phyloP scores from a whole-genome alignment of 768 basidiomycete genomes.

The Psilocybe cubensis region DNA sequence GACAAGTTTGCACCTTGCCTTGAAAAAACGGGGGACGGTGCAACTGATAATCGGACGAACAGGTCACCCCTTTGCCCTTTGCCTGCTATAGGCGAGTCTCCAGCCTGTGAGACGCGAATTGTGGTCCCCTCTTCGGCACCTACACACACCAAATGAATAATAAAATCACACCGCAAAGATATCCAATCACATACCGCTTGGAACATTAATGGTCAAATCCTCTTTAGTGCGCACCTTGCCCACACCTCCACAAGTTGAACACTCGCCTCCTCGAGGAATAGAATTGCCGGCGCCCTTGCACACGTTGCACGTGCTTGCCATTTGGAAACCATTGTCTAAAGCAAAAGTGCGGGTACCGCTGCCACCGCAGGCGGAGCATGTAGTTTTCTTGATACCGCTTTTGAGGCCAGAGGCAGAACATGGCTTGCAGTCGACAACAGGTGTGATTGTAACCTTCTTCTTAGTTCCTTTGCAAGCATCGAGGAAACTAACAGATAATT shows the following conservation, averaged over 20 bases:
- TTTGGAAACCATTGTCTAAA: constrained; percentile 93
- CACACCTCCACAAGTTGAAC: constrained; percentile 80
- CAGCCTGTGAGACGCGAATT: constrained; percentile 76
- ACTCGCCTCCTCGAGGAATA: constrained; percentile 79
- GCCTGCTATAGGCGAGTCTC: constrained; percentile 83
- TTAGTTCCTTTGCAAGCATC: constrained; percentile 93
- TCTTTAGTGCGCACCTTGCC: constrained; percentile 87
- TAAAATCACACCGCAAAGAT: not conserved
- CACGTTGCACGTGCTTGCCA: constrained; percentile 87
- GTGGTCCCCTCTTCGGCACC: constrained; percentile 96
- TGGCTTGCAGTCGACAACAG: constrained; percentile 80
- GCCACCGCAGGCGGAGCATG: constrained; percentile 83
- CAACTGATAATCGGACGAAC: constrained; percentile 83
- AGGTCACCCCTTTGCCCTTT: constrained; percentile 85
- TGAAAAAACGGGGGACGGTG: constrained; percentile 81
- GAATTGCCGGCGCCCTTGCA: constrained; percentile 84
- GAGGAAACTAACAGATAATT: constrained; percentile 79
- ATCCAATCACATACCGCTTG: constrained; percentile 66
- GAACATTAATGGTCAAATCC: constrained; percentile 79
- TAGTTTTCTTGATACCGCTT: constrained; percentile 78
- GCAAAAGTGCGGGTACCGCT: constrained; percentile 88
- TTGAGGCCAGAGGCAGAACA: constrained; percentile 91
- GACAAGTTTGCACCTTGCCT: constrained; percentile 93
- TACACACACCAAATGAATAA: constrained; percentile 28
- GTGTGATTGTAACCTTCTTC: constrained; percentile 74